Evolutionary conservation across 2,329 filamentous ascomycete species (phyloP), one percentile per base, ranked within the genome.

Genomic region (Stagonosporopsis rhizophila): DNA sequence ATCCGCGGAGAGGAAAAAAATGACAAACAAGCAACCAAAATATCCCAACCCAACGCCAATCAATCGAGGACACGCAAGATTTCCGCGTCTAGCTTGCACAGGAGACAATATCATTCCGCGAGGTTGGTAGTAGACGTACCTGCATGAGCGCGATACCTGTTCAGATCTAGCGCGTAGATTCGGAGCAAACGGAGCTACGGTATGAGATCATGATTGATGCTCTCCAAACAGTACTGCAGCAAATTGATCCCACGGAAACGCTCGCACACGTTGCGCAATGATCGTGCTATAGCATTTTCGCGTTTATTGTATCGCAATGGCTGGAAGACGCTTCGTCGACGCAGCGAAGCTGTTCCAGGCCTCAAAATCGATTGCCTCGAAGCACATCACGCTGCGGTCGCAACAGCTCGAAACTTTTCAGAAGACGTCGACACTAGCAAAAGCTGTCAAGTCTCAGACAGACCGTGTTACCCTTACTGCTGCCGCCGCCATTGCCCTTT

Each of bases 391-490:
- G 38, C 80, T 88, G 44, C 85, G 86, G 20, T 79, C 81, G 50
- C 81, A 82, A 51, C 87, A 90, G 71, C 78, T 88, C 65, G 84
- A 89, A 69, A 74, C 85, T 44, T 89, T 85, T 73, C 85, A 78
- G 45, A 81, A 83, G 62, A 89, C 88, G 0, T 90, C 88, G 2
- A 85, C 84, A 27, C 73, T 90, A 44, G 84, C 85, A 25, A 87
- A 85, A 70, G 83, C 84, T 14, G 79, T 88, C 52, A 86, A 86
- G 71, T 80, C 71, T 47, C 86, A 88, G 74, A 84, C 83, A 2
- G 85, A 88, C 59, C 81, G 84, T 52, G 74, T 89, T 45, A 85
- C 85, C 1, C 77, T 87, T 46, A 88, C 86, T 17, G 81, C 82
- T 34, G 81, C 83, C 64, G 87, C 87, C 38, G 86, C 86, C 19